Base-by-base conservation (phyloP, 2,329 filamentous ascomycete species). In the Clathrospora elynae region DNA sequence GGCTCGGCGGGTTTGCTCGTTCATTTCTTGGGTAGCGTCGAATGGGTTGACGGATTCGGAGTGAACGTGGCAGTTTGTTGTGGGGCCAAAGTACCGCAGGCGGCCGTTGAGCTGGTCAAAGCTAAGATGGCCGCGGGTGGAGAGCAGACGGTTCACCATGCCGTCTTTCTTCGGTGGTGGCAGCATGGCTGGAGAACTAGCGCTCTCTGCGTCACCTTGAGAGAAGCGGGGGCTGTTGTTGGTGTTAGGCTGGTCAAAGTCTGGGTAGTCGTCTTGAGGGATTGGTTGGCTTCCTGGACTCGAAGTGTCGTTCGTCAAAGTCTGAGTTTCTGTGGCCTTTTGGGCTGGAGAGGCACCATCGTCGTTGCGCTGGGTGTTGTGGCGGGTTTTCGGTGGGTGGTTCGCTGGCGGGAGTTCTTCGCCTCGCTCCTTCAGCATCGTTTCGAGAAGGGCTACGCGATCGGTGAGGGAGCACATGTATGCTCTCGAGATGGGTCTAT, bases 391-490 rank as follows among this genome's bases (percentile, higher is more conserved):
- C 6, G 78, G 78, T 16, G 79, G 79, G 49, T 82, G 76, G 24
- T 72, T 68, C 10, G 77, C 76, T 10, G 77, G 75, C 7, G 79
- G 78, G 14, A 75, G 72, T 2, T 71, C 69, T 12, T 76, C 71
- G 35, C 78, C 78, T 22, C 71, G 73, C 25, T 80, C 76, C 42
- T 73, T 59, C 3, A 82, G 71, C 73, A 81, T 72, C 11, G 64
- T 64, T 63, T 82, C 79, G 1, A 82, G 69, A 46, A 81, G 51
- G 6, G 72, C 67, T 29, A 81, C 78, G 4, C 79, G 73, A 16
- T 78, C 76, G n/a, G 78, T 78, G 8, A 82, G 67, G 1, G 78
- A 81, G 26, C 75, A 77, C 73, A 80, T 80, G 61, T 81, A 82
- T 38, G 79, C 79, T 59, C 80, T 77, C 13, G 78, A 81, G 22